phyloP scores from a whole-genome alignment of 768 basidiomycete genomes.

The Pleurotus tuber-regium region DNA sequence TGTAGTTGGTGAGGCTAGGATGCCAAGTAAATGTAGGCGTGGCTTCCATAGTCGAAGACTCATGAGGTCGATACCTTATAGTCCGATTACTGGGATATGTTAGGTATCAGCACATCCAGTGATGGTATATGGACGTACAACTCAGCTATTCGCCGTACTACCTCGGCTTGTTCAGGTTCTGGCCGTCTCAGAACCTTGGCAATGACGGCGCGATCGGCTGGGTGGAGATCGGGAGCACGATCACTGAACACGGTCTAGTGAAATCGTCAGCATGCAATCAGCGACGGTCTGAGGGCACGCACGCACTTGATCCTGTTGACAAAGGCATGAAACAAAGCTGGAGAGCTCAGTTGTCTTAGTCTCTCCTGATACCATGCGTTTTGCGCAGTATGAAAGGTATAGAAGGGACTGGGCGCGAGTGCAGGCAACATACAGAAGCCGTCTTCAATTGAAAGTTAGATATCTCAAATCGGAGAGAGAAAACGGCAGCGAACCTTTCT shows the following conservation, averaged over 20 bases:
- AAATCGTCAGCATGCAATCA: slow-evolving; percentile 3
- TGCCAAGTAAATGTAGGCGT: slow-evolving; percentile 2
- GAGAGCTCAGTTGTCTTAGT: slow-evolving; percentile 50
- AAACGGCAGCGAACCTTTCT: slow-evolving; percentile 51
- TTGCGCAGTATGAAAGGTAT: slow-evolving; percentile 49
- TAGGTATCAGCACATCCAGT: too few relatives aligned
- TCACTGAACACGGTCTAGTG: slow-evolving; percentile 42
- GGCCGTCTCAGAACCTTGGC: slow-evolving; percentile 52
- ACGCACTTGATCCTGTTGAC: slow-evolving; percentile 41
- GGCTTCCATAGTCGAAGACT: not conserved
- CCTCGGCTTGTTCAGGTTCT: slow-evolving; percentile 41
- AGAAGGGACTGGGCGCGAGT: slow-evolving; percentile 78
- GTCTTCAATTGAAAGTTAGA: slow-evolving; percentile 38
- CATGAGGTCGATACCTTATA: slow-evolving; percentile 16
- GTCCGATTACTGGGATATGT: slow-evolving; percentile 32
- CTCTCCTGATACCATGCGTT: slow-evolving; percentile 56
- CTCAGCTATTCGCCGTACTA: slow-evolving; percentile 37
- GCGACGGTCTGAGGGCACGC: not conserved
- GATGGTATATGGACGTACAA: slow-evolving; percentile 51
- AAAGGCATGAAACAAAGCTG: slow-evolving; percentile 50
- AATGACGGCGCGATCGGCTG: slow-evolving; percentile 44
- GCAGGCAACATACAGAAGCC: slow-evolving; percentile 85
- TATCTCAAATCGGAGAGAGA: not conserved
- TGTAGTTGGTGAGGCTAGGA: not conserved
- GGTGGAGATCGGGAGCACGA: slow-evolving; percentile 38